A percentile compares a stretch with the other conserved stretches of the same genome.
These are phyloP conservation scores for Pulchroboletus neoregius DNA, from an alignment of 1,284 basidiomycete genomes.

Conservation along the genomic window DNA sequence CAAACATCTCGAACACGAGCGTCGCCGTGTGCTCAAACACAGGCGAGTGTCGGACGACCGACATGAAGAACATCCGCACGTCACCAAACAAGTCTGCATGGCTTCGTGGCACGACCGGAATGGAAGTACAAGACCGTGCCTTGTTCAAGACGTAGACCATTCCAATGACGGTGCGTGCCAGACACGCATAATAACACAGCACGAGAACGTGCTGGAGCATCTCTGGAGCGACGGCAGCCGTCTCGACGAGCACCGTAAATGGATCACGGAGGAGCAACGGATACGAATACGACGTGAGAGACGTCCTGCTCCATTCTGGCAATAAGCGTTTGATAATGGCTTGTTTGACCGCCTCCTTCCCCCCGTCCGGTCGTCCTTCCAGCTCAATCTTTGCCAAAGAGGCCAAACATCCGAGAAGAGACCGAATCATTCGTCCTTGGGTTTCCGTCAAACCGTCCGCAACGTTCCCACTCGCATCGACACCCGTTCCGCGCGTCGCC, in stretches of 20 bases:
- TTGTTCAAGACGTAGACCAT: conserved; percentile 77
- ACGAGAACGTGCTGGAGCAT: conserved; percentile 82
- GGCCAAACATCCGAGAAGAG: conserved; percentile 65
- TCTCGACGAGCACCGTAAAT: conserved; percentile 82
- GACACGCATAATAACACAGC: conserved; percentile 83
- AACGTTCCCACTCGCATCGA: conserved; percentile 50
- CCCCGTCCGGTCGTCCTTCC: conserved; percentile 62
- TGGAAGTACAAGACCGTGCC: conserved; percentile 49
- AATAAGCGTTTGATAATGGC: conserved; percentile 84
- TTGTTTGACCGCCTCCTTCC: conserved; percentile 69
- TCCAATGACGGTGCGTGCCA: conserved; percentile 81
- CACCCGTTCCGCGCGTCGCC: conserved; percentile 65
- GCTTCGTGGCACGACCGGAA: conserved; percentile 41
- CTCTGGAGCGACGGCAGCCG: conserved; percentile 83
- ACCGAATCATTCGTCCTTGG: conserved; percentile 73
- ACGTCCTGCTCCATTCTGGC: conserved; percentile 85
- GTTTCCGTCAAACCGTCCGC: conserved; percentile 77
- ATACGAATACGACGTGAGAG: conserved; percentile 67
- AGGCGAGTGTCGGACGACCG: conserved; percentile 73
- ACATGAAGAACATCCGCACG: conserved; percentile 81
- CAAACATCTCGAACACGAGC: conserved; percentile 70
- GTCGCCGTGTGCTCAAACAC: conserved; percentile 78
- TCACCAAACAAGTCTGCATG: conserved; percentile 72
- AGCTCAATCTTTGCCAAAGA: conserved; percentile 68
- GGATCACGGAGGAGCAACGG: conserved; percentile 86